Base-by-base conservation (phyloP, 495 filamentous ascomycete genomes). In the Penicillium steckii region DNA sequence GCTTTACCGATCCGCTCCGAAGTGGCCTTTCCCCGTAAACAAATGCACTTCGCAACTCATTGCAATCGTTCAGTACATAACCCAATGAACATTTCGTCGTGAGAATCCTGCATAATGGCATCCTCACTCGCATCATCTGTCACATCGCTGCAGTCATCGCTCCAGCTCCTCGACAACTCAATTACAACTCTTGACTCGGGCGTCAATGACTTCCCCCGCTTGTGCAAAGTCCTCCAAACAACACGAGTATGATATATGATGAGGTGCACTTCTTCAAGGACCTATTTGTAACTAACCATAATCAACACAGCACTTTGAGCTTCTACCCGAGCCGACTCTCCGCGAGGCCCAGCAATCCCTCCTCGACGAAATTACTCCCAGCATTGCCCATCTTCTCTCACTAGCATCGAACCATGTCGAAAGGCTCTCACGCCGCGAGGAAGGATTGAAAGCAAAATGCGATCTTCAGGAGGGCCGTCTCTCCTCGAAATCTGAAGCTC, bases 391-490 rank as follows among this genome's bases (percentile, higher is more conserved):
- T 30, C 78, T 93, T 4, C 80, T 93, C 15, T 65, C 71, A 9
- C 78, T 87, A 26, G 81, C 85, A 13, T 79, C 83, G 27, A 77
- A 78, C 60, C 80, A 91, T 50, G 77, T 91, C n/a, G 82, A 86
- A 52, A 85, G 85, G 55, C 76, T 91, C 32, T 86, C 86, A 35
- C 80, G 89, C 8, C 79, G 86, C 37, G 85, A 89, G 62, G 73
- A 89, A 46, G 71, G 72, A 6, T 68, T 93, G n/a, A 80, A 84
- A n/a, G 84, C 86, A 0, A 82, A 85, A 60, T 80, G 75, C 27
- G 86, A 91, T 41, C 65, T 91, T 0, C 82, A 88, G 57, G 85
- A 88, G 59, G 89, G 88, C 0, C 66, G 88, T 38, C 64, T 91
- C 1, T 68, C 64, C 4, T 78, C 75, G 0, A 70, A 70, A 19